Conservation (phyloP, 2,329 filamentous ascomycete genomes). For the Sphaerostilbella broomeana region DNA sequence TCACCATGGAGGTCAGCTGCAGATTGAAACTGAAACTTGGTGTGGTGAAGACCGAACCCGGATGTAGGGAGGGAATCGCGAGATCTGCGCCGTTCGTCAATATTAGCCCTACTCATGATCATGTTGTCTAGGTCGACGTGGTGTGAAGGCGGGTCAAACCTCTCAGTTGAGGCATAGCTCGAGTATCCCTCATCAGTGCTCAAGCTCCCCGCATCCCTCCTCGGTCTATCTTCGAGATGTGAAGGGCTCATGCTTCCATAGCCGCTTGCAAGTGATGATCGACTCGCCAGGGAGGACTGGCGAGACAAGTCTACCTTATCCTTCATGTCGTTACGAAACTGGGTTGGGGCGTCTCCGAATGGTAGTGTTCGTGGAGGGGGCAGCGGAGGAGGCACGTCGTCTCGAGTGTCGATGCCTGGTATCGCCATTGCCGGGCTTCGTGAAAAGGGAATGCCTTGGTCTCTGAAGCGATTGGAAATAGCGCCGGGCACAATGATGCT, state of each 20-base stretch:
- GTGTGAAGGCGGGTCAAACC: conserved; percentile 21
- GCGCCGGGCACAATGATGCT: conserved; percentile 30
- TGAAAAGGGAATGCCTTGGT: conserved; percentile 26
- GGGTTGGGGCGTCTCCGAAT: conserved; percentile 26
- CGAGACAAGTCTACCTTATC: conserved; percentile 25
- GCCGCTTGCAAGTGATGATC: conserved; percentile 28
- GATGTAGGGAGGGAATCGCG: conserved; percentile 33
- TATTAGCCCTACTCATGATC: conserved; percentile 14
- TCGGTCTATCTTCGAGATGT: conserved; percentile 29
- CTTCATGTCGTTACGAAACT: conserved; percentile 24
- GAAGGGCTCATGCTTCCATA: conserved; percentile 36
- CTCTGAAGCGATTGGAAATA: conserved; percentile 23
- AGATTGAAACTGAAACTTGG: conserved; percentile 41
- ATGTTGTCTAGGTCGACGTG: conserved; percentile 14
- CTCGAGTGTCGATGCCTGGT: conserved; percentile 29
- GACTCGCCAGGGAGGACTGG: conserved; percentile 16
- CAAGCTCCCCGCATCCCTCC: conserved; percentile 24
- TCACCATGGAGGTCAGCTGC: conserved; percentile 43
- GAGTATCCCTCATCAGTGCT: conserved; percentile 39
- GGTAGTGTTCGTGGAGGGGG: conserved; percentile 39
- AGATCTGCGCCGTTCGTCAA: conserved; percentile 25
- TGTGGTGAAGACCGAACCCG: conserved; percentile 45
- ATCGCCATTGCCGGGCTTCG: conserved; percentile 37
- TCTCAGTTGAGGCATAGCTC: conserved; percentile 35
- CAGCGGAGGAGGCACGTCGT: conserved; percentile 37